Conservation (phyloP, 331 rosid species). For the Malus hybrid region DNA sequence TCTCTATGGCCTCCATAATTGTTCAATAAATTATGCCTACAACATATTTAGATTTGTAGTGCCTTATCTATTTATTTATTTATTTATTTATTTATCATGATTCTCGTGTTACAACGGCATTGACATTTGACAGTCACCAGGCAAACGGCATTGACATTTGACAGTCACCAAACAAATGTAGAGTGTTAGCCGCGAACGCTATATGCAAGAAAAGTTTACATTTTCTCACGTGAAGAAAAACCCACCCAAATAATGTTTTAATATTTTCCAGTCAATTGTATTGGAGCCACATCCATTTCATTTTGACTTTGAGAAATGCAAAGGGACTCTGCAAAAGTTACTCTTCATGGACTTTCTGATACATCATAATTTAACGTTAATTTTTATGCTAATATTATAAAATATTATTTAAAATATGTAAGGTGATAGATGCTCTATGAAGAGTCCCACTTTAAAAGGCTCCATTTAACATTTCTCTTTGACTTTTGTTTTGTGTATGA, state of each 20-base stretch:
- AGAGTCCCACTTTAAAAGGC: rapidly evolving
- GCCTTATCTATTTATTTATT: too few relatives aligned
- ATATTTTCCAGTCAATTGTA: not conserved
- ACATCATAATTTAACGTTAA: too few relatives aligned
- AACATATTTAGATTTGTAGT: too few relatives aligned
- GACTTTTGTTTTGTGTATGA: too few relatives aligned
- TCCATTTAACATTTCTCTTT: not conserved
- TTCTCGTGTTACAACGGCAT: not conserved
- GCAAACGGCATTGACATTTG: conserved; percentile 1
- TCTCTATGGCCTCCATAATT: too few relatives aligned
- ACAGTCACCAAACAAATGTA: not conserved
- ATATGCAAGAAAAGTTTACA: not conserved
- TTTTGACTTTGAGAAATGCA: rapidly evolving
- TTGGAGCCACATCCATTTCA: not conserved
- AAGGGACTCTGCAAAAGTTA: too few relatives aligned
- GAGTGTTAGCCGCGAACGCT: not conserved
- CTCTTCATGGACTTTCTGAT: rapidly evolving
- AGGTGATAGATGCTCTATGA: too few relatives aligned
- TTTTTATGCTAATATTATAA: too few relatives aligned
- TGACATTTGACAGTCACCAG: conserved; percentile 14
- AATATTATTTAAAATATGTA: too few relatives aligned
- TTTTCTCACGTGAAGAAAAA: conserved; percentile 1
- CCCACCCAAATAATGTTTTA: not conserved
- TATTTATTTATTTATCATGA: not conserved
- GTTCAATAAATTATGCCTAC: too few relatives aligned